Base-by-base conservation (phyloP, 164 flowering plant species). In the Amborella trichopoda region DNA sequence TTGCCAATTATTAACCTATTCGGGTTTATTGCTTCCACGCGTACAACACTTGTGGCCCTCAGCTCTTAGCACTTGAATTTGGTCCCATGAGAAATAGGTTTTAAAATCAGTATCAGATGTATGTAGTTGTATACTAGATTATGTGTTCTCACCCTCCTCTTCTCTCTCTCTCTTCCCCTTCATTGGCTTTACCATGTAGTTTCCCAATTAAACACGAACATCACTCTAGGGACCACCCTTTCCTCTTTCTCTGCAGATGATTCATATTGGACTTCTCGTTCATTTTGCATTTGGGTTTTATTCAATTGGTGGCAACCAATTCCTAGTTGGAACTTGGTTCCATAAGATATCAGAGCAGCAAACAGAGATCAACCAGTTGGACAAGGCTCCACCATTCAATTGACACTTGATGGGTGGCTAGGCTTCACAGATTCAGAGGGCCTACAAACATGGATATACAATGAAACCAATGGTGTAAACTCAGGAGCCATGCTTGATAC, bases 401-500 rank as follows among this genome's bases (percentile, higher is more conserved):
- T 50, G 6, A 39, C 25, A 8, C 6, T 5, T 6, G 39, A 32
- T 10, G 50, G 40, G 34, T n/a, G 11, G 18, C 33, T 11, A 9
- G 30, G 19, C 16, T n/a, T 26, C 11, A 3, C 24, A 17, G 37
- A 30, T 21, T 16, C 9, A 12, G 26, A n/a, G 18, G 46, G 26
- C n/a, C 26, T 25, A 23, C 30, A 48, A 38, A 21, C 59, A 10
- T 64, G 66, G 66, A 33, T n/a, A n/a, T n/a, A 3, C 3, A 9
- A 22, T 20, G 11, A 23, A 11, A 44, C 20, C 9, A 44, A 37
- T 23, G 49, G 46, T 1, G 64, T 43, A 13, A 26, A 54, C 26
- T 51, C 62, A 40, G 77, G 60, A 6, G 52, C 68, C 27, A 56
- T 73, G 74, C 75, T 63, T 14, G 73, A 76, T 33, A 57, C 58